Base-by-base conservation (phyloP, 495 filamentous ascomycete genomes). In the Tuber aestivum region DNA sequence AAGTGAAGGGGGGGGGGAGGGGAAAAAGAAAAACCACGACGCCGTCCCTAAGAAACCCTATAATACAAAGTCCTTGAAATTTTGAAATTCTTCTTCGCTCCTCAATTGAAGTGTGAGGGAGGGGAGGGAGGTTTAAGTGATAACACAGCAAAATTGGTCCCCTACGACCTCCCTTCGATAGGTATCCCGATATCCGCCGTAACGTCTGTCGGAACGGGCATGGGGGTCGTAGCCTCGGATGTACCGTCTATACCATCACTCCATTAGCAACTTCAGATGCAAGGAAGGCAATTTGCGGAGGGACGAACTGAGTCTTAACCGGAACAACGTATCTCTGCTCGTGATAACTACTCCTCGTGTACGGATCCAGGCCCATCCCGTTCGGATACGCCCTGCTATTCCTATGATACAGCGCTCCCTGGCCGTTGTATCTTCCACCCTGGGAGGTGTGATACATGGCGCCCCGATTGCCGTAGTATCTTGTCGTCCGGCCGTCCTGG, bases 321-420 rank as follows among this genome's bases (percentile, higher is more conserved):
- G 56, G 56, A 35, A 65, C 32, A 65, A 65, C 56, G 10, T 65
- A 65, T 65, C 56, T 65, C 56, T 65, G 56, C 56, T 65, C 56
- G 18, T 65, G 56, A 35, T 65, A 65, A 27, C 27, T 65, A 32
- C 35, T 32, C 27, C 56, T 65, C 56, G 14, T 35, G 27, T 65
- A 65, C 27, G 32, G 14, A n/a, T 65, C 56, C 27, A 16, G 16
- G 27, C 14, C 27, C 27, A 65, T 18, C 56, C 21, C 18, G n/a
- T 10, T 27, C 27, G 32, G 56, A 35, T 65, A 65, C 4, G 1
- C 56, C 56, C 56, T 35, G 27, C 27, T 65, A 35, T 65, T 65
- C 56, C 56, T 65, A 6, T 35, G 56, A 6, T 65, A 65, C 27
- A 65, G 27, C 27, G 56, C n/a, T 3, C 56, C 56, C 27, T 65